Evolutionary conservation across 257 asterid species (phyloP).

Genomic region (Lycium ferocissimum): DNA sequence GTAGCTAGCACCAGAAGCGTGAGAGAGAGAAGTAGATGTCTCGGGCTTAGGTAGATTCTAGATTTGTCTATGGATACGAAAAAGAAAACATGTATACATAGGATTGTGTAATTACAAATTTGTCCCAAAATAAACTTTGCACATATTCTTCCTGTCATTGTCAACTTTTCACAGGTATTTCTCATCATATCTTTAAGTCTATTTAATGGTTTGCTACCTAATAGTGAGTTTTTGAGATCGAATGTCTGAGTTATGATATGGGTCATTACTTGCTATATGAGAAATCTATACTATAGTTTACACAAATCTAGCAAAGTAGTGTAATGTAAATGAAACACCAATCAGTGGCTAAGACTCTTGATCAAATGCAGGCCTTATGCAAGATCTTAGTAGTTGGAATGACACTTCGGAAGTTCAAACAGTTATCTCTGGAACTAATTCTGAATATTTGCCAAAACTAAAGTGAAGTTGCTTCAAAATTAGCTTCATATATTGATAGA

Average conservation of each 20-base stretch:
- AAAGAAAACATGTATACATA: too few relatives aligned
- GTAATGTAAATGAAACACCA: neutral
- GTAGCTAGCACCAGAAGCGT: too few relatives aligned
- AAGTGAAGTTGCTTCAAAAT: slow-evolving; percentile 5
- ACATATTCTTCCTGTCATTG: slow-evolving; percentile 85
- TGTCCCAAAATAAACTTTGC: too few relatives aligned
- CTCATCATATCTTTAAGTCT: neutral
- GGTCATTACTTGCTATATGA: neutral
- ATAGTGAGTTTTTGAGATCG: neutral
- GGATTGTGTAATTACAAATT: too few relatives aligned
- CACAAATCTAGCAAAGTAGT: neutral
- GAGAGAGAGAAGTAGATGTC: too few relatives aligned
- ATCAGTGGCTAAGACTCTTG: neutral
- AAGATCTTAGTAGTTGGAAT: neutral
- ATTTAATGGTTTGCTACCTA: neutral
- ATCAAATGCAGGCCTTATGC: neutral
- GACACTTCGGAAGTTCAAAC: neutral
- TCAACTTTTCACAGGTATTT: slow-evolving; percentile 65
- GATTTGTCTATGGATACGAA: too few relatives aligned
- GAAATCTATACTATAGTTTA: neutral
- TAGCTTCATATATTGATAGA: neutral
- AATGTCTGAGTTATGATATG: neutral
- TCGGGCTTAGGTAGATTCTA: too few relatives aligned
- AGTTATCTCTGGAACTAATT: neutral
- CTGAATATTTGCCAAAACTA: neutral